Evolutionary conservation across 352 stramenopile species (phyloP), one percentile per base, ranked within the genome.

Genomic region (Pythium insidiosum): DNA sequence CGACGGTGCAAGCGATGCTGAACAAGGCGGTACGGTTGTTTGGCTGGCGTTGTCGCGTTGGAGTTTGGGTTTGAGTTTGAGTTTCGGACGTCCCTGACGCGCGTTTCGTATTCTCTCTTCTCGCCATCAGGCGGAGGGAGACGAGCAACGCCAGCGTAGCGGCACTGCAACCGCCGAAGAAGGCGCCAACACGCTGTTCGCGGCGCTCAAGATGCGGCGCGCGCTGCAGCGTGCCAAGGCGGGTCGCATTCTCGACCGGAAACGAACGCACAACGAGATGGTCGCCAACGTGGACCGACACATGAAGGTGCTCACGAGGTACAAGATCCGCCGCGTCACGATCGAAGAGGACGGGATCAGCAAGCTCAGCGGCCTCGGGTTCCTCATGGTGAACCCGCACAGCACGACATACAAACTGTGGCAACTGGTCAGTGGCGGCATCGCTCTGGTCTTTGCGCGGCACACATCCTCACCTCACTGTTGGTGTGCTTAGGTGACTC

Each of bases 271-370:
- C 1, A 48, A 84, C 24, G 75, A 88, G 18, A 47, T 49, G 0
- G 58, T 84, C 29, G 72, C 55, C 4, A 88, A 77, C 35, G 42
- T 79, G 10, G 62, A 83, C 15, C 68, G 78, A 3, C 78, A 91
- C 38, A 68, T 74, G 35, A 88, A 88, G 19, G 78, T 91, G 34
- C 53, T 91, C 0, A 66, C 70, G 16, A 46, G 69, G 24, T 91
- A 91, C 50, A 88, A 82, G 52, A 85, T 91, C 46, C 75, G 78
- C 0, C 63, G 70, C 6, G 63, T 86, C 10, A 56, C 73, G 24
- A 63, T 64, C 11, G 58, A 63, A 6, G 58, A 73, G 23, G 47
- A 66, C 3, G 58, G 84, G 21, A 49, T 30, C 18, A 47, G 47
- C 6, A 49, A 62, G 3, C 35, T 80, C 4, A 67, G 64, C 24